Percentiles rank a stretch among this genome's conserved stretches.
Evolutionary conservation across 1,284 basidiomycete genomes (phyloP).

Genomic region (Taiwanofungus camphoratus): DNA sequence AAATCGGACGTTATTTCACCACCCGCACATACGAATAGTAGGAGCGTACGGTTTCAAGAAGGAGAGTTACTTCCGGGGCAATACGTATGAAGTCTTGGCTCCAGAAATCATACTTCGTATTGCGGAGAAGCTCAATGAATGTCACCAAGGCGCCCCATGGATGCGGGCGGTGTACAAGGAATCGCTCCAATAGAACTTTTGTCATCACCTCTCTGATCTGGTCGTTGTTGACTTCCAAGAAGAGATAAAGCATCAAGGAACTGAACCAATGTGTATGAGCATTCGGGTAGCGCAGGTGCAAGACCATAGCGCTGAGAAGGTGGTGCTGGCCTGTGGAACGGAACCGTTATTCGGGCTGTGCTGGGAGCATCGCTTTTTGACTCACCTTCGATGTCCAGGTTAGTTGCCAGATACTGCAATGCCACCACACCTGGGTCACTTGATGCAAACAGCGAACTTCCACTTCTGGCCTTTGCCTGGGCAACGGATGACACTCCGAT

Average conservation of each 20-base stretch:
- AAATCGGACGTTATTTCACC: neutral
- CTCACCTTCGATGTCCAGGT: conserved; percentile 87
- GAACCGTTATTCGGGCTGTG: conserved; percentile 1
- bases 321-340: conserved; percentile 77
- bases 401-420: conserved; percentile 75
- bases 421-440: conserved; percentile 80
- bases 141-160: conserved; percentile 96
- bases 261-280: conserved; percentile 98
- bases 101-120: conserved; percentile 84
- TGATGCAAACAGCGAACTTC: conserved; percentile 72
- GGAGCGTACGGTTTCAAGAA: conserved; percentile 72
- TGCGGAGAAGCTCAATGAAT: conserved; percentile 87
- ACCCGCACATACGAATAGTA: neutral
- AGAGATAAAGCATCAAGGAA: conserved; percentile 82
- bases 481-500: conserved; percentile 87
- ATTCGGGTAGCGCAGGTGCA: conserved; percentile 94
- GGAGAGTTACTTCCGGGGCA: conserved; percentile 74
- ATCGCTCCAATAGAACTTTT: conserved; percentile 87
- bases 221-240: conserved; percentile 69
- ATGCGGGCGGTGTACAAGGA: conserved; percentile 91
- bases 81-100: conserved; percentile 76
- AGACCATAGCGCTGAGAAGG: conserved; percentile 82
- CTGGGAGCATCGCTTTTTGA: neutral
- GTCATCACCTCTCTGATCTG: conserved; percentile 88
- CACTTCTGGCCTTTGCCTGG: conserved; percentile 76